Conservation (phyloP, 2,329 filamentous ascomycete genomes). For the Claviceps sp. region DNA sequence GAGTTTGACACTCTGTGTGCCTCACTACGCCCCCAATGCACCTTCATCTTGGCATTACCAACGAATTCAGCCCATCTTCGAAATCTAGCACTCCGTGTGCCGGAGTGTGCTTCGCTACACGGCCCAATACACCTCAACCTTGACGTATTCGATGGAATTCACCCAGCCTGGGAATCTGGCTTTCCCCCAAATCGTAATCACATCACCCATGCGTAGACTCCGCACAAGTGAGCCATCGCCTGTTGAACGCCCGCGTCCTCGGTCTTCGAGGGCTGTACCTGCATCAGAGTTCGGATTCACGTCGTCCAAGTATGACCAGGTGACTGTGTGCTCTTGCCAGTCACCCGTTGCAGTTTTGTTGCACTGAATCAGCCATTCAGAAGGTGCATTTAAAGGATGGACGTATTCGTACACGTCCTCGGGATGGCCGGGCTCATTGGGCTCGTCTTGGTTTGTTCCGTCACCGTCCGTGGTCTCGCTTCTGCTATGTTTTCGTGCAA, state of each 20-base stretch:
- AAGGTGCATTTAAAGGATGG: constrained; percentile 22
- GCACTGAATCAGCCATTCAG: constrained; percentile 32
- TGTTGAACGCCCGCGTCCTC: constrained; percentile 37
- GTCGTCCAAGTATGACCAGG: constrained; percentile 40
- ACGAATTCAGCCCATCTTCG: too few species aligned
- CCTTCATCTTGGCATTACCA: too few species aligned
- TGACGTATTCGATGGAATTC: constrained; percentile 35
- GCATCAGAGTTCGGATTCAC: constrained; percentile 28
- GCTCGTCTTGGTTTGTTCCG: not conserved
- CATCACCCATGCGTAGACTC: constrained; percentile 42
- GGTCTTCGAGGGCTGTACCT: constrained; percentile 21
- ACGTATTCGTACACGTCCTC: constrained; percentile 18
- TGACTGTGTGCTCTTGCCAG: constrained; percentile 30
- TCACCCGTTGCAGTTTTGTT: constrained; percentile 26
- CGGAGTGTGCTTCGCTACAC: constrained; percentile 13
- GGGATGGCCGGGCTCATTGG: not conserved
- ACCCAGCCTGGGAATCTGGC: constrained; percentile 41
- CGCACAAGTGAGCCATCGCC: constrained; percentile 43
- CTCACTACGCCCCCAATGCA: too few species aligned
- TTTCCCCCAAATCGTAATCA: constrained; percentile 48
- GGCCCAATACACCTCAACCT: constrained; percentile 47
- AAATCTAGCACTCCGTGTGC: too few species aligned
- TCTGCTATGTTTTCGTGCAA: constrained; percentile 6
- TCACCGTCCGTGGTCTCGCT: not conserved
- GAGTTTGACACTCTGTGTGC: too few species aligned